These are phyloP conservation scores for Trypanosoma conorhini DNA, from an alignment of 208 protist genomes.

Conservation along the genomic window DNA sequence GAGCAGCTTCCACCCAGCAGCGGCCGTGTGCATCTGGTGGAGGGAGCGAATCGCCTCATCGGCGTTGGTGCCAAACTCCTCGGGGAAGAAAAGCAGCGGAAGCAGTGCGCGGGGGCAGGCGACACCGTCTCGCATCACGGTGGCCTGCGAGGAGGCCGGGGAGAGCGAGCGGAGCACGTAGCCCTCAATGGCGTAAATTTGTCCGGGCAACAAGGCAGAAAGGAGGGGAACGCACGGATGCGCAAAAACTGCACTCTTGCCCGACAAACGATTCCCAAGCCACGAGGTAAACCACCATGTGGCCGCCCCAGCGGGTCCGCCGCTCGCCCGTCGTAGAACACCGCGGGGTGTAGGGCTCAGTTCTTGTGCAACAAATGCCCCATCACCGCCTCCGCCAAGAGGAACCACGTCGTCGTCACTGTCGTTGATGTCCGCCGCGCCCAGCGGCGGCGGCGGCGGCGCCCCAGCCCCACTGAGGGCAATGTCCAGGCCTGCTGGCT, in stretches of 20 bases:
- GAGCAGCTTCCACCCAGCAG: neutral
- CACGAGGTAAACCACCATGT: slow-evolving; percentile 29
- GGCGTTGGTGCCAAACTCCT: slow-evolving; percentile 18
- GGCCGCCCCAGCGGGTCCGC: slow-evolving; percentile 3
- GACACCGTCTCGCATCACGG: neutral
- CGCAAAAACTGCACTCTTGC: slow-evolving; percentile 16
- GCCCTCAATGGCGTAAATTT: slow-evolving; percentile 20
- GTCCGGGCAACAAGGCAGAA: neutral
- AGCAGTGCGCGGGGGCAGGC: neutral
- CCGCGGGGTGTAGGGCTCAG: neutral
- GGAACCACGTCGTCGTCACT: slow-evolving; percentile 1
- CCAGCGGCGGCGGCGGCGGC: neutral
- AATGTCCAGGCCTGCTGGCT: neutral
- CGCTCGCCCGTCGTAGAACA: slow-evolving; percentile 5
- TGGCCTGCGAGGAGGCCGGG: neutral
- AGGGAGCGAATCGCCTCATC: slow-evolving; percentile 14
- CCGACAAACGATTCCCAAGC: slow-evolving; percentile 13
- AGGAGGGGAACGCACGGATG: slow-evolving; percentile 27
- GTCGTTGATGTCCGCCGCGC: slow-evolving; percentile 3
- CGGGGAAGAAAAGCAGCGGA: slow-evolving; percentile 16
- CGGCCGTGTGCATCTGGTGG: slow-evolving; percentile 4
- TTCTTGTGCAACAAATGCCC: neutral
- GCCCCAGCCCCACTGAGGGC: slow-evolving; percentile 1
- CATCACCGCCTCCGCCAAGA: slow-evolving; percentile 3
- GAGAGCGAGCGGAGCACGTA: slow-evolving; percentile 14